These are phyloP conservation scores for Ambrosiella beaveri DNA, from an alignment of 2,329 filamentous ascomycete species.

Conservation along the genomic window DNA sequence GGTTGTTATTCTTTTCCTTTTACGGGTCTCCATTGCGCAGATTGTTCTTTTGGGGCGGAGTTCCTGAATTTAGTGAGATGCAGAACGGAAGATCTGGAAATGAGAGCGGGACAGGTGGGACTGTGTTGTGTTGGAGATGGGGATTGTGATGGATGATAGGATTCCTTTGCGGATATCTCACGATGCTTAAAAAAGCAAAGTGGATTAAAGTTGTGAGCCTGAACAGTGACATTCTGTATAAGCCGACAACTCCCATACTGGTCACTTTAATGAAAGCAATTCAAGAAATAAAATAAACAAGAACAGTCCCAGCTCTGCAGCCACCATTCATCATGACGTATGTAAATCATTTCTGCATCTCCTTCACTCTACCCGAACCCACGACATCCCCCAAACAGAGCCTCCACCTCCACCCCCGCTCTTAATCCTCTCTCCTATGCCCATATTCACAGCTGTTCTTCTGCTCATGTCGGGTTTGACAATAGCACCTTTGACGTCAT, in stretches of 20 bases:
- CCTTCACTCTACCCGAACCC: not conserved
- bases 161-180: not conserved
- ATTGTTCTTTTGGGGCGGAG: not conserved
- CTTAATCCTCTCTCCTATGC: not conserved
- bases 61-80: not conserved
- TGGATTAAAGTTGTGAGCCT: no score
- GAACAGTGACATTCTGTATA: no score
- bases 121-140: not conserved
- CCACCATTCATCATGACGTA: not conserved
- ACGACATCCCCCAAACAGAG: not conserved
- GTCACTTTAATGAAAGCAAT: no score
- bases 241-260: no score
- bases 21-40: not conserved
- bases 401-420: not conserved
- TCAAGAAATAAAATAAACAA: no score
- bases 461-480: not conserved
- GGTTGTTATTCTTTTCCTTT: not conserved
- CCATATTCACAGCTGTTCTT: not conserved
- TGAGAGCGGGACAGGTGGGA: not conserved
- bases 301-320: no score
- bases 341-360: not conserved
- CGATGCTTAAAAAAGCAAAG: no score
- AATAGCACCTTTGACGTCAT: not conserved
- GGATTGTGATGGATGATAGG: not conserved
- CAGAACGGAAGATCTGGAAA: not conserved